A percentile compares a stretch with the other conserved stretches of the same genome.
phyloP scores from a whole-genome alignment of 306 rosid genomes.

The Medicago ruthenica region DNA sequence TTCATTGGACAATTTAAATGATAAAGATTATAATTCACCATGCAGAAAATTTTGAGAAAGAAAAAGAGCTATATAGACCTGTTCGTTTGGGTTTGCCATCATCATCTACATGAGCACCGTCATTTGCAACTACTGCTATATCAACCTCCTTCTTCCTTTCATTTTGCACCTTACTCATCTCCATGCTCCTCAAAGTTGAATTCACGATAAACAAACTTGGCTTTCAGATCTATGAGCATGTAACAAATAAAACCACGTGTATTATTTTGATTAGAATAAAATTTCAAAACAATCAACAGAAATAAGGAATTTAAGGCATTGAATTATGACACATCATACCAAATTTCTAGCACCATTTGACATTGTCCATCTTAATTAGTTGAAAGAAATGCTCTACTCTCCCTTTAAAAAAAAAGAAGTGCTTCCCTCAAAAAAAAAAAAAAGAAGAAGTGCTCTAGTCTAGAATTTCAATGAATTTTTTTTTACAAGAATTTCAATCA shows the following conservation, averaged over 20 bases:
- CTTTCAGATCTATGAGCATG: background rate
- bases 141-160: too few species aligned
- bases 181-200: background rate
- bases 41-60: background rate
- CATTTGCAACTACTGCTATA: background rate
- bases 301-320: background rate
- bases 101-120: conserved; percentile 34
- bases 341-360: conserved; percentile 11
- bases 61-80: conserved; percentile 18
- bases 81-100: conserved; percentile 53
- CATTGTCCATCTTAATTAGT: conserved; percentile 28
- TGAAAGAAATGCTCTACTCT: background rate
- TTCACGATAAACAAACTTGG: background rate
- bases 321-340: background rate
- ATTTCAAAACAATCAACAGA: background rate
- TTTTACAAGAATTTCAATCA: background rate
- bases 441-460: too few species aligned
- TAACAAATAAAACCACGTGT: background rate
- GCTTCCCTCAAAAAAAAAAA: too few species aligned
- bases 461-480: too few species aligned
- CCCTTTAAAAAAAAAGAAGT: too few species aligned
- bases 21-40: too few species aligned
- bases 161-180: too few species aligned
- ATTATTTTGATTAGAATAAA: background rate
- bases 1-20: too few species aligned